Base-by-base conservation (phyloP, 176 grass and related monocot genomes). In the Cenchrus fungigraminus region DNA sequence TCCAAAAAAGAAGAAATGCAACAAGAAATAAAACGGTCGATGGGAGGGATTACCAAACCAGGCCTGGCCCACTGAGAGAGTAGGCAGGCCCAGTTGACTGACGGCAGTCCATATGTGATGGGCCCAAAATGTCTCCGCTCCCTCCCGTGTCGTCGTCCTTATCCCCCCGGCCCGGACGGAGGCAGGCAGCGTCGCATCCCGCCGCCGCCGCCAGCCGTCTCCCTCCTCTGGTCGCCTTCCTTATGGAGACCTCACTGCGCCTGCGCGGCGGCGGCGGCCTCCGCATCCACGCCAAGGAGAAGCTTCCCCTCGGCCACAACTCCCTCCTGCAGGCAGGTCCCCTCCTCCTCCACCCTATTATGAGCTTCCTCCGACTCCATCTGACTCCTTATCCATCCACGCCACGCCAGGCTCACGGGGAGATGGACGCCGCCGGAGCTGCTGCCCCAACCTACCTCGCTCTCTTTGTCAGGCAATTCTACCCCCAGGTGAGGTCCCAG, bases 281-380 rank as follows among this genome's bases (percentile, higher is more conserved):
- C 46, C 86, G 88, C 45, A 90, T 98, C 85, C 96, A 95, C 82
- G 93, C 91, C 68, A 98, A 98, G 84, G 91, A 98, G 89, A 95
- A 90, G 87, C 79, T 98, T 46, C 85, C 82, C 75, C 58, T 98
- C 58, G 77, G 79, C 28, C 85, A 83, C 82, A 83, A 87, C 64
- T 85, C 86, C 7, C 91, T 93, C 22, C 71, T 98, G 43, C 93
- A 98, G 95, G 95, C 6, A 47, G 0, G 2, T 10, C 12, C 49
- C 11, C 22, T 40, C 16, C 65, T 7, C 12, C 49, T 7, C 17
- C 47, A 12, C 64, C 57, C 54, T 51, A 40, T 54, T 47, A 34
- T 52, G 54, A 49, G 49, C 25, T 12, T 73, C 6, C 7, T 2
- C 66, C 20, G 4, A 22, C 25, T 53, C 47, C 47, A 66, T 20